phyloP scores from a whole-genome alignment of 2,329 filamentous ascomycete species.

The Fusarium staphyleae region DNA sequence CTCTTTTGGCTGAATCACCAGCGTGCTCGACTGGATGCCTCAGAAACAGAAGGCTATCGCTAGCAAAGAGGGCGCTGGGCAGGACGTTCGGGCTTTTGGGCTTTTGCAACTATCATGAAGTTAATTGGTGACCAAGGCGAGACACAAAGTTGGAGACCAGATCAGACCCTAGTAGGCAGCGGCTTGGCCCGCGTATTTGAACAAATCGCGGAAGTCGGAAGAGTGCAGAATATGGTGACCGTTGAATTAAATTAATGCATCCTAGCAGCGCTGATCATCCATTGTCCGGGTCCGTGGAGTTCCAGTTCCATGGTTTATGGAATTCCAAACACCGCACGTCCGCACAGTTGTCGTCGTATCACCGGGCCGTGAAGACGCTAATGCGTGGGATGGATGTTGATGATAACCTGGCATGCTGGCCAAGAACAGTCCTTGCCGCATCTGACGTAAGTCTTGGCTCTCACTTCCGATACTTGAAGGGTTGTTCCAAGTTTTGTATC shows the following conservation, averaged over 20 bases:
- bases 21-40: not conserved
- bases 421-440: no score
- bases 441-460: no score
- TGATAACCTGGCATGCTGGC: no score
- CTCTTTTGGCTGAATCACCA: not conserved
- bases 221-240: not conserved
- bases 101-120: no score
- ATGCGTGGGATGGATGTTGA: no score
- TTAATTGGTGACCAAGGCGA: not conserved
- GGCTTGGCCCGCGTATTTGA: slow-evolving; percentile 19
- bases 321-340: not conserved
- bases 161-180: not conserved
- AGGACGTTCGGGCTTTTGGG: no score
- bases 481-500: no score
- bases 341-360: not conserved
- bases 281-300: slow-evolving; percentile 37
- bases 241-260: not conserved
- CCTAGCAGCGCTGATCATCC: slow-evolving; percentile 26
- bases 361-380: no score
- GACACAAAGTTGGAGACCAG: not conserved
- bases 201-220: no score
- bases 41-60: slow-evolving; percentile 1
- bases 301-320: slow-evolving; percentile 1
- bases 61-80: slow-evolving; percentile 4
- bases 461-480: no score